phyloP scores from a whole-genome alignment of 2,329 filamentous ascomycete species.

The Lachnellula willkommii region DNA sequence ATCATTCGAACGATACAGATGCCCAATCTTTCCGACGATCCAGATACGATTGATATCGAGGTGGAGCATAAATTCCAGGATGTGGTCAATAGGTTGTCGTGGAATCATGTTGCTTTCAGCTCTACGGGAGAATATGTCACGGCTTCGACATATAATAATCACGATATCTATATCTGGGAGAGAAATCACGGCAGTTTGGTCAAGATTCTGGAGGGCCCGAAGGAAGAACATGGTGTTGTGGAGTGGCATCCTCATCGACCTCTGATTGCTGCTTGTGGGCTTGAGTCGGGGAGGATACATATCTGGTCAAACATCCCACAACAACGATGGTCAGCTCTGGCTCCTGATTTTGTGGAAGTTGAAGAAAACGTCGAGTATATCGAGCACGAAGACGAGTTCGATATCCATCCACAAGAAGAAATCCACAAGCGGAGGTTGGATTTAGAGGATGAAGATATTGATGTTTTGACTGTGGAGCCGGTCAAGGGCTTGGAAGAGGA shows the following conservation, averaged over 20 bases:
- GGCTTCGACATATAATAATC: constrained; percentile 95
- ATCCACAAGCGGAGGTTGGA: constrained; percentile 87
- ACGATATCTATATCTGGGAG: constrained; percentile 98
- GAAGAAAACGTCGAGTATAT: constrained; percentile 98
- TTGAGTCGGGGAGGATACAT: constrained; percentile 90
- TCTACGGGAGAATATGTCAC: constrained; percentile 93
- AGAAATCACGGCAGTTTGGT: constrained; percentile 87
- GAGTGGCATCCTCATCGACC: constrained; percentile 94
- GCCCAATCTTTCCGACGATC: constrained; percentile 69
- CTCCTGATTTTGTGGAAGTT: constrained; percentile 93
- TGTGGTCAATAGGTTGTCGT: constrained; percentile 87
- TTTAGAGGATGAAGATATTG: constrained; percentile 87
- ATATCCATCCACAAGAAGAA: constrained; percentile 93
- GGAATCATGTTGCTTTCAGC: constrained; percentile 97
- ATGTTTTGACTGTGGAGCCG: constrained; percentile 74
- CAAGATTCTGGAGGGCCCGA: constrained; percentile 93
- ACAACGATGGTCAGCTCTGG: constrained; percentile 94
- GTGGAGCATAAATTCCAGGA: constrained; percentile 98
- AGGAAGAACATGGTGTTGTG: constrained; percentile 92
- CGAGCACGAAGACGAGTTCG: constrained; percentile 94
- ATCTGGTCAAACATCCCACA: constrained; percentile 94
- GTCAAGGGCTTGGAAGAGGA: constrained; percentile 53
- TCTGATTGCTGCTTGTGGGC: constrained; percentile 81
- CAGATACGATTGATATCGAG: constrained; percentile 80
- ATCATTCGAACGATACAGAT: constrained; percentile 91